Percentiles rank a stretch among this genome's conserved stretches.
phyloP scores from a whole-genome alignment of 768 basidiomycete genomes.

The Ephemerocybe angulata region DNA sequence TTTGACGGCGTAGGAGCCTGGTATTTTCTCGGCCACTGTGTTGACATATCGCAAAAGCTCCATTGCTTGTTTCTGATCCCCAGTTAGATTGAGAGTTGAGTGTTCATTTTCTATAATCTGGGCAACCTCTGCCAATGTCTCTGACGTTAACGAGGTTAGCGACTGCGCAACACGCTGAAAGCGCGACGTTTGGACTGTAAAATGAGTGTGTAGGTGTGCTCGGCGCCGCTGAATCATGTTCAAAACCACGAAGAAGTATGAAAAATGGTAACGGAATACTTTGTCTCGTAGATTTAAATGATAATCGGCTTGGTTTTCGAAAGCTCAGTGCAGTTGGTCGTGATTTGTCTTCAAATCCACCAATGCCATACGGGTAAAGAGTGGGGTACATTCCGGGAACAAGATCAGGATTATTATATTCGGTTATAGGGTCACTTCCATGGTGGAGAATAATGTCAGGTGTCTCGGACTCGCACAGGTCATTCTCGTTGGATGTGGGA shows the following conservation, averaged over 20 bases:
- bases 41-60: slow-evolving; percentile 26
- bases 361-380: slow-evolving; percentile 27
- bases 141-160: not conserved
- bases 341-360: slow-evolving; percentile 24
- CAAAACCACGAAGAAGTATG: slow-evolving; percentile 23
- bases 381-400: slow-evolving; percentile 28
- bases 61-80: slow-evolving; percentile 18
- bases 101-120: slow-evolving; percentile 8
- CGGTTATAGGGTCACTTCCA: slow-evolving; percentile 17
- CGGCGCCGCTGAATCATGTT: slow-evolving; percentile 23
- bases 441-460: slow-evolving; percentile 23
- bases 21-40: slow-evolving; percentile 24
- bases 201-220: slow-evolving; percentile 21
- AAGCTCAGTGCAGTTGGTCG: slow-evolving; percentile 9
- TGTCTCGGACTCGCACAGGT: no score
- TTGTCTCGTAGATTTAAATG: slow-evolving; percentile 17
- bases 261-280: slow-evolving; percentile 19
- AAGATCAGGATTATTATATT: slow-evolving; percentile 29
- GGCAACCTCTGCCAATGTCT: not conserved
- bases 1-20: slow-evolving; percentile 29
- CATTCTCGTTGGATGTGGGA: not conserved
- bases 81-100: not conserved
- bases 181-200: slow-evolving; percentile 14
- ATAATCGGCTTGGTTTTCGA: slow-evolving; percentile 24
- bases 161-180: slow-evolving; percentile 1